Conservation (phyloP, 202 grass and related monocot genomes). For the Musa balbisiana region DNA sequence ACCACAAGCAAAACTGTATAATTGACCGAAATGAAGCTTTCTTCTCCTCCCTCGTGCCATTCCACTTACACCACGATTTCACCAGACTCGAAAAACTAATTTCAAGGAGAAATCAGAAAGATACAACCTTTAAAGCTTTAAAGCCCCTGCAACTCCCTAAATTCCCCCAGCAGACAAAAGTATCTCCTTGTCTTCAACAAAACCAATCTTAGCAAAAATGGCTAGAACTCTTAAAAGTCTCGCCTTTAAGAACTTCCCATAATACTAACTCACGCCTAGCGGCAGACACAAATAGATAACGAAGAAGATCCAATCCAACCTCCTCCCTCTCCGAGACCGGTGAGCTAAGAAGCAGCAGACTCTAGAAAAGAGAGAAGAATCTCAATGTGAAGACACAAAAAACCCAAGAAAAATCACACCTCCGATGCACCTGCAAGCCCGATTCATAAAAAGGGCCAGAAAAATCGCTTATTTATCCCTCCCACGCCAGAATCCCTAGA, state of each 20-base stretch:
- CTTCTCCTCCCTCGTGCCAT: slow-evolving; percentile 30
- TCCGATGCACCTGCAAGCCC: not conserved
- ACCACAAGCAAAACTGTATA: slow-evolving; percentile 53
- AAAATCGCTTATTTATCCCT: not conserved
- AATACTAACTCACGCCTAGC: too few relatives aligned
- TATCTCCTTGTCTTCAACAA: too few relatives aligned
- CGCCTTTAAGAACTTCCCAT: too few relatives aligned
- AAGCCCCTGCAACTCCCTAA: too few relatives aligned
- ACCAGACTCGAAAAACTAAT: not conserved
- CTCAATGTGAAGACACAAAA: not conserved
- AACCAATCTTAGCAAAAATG: too few relatives aligned
- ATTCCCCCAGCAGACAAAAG: too few relatives aligned
- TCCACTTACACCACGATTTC: slow-evolving; percentile 11
- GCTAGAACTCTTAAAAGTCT: too few relatives aligned
- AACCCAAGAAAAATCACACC: not conserved
- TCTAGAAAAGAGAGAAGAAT: not conserved
- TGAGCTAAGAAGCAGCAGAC: not conserved
- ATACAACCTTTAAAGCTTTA: too few relatives aligned
- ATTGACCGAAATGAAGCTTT: slow-evolving; percentile 44
- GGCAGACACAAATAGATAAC: too few relatives aligned
- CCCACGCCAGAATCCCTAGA: not conserved
- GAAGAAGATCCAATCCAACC: not conserved
- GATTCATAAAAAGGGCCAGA: not conserved
- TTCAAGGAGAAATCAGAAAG: too few relatives aligned
- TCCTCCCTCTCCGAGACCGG: not conserved